These are phyloP conservation scores for Saturnispora sanitii DNA, from an alignment of 805 yeast species.

Conservation along the genomic window DNA sequence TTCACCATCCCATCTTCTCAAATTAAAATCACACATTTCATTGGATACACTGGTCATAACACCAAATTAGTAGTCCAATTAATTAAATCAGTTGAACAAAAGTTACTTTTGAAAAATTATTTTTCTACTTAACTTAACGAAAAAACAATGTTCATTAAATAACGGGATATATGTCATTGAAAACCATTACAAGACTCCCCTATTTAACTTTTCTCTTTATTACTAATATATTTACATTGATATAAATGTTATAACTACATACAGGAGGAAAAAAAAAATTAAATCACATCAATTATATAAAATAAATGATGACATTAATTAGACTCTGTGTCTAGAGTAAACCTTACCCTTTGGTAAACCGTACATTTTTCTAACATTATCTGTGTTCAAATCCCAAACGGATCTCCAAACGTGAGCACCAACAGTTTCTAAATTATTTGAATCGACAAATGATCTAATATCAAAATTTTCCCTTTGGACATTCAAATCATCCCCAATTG, in stretches of 20 bases:
- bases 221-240: too few relatives aligned
- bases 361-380: conserved; percentile 55
- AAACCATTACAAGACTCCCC: too few relatives aligned
- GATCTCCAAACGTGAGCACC: conserved; percentile 94
- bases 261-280: too few relatives aligned
- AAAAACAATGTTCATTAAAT: too few relatives aligned
- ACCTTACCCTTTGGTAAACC: conserved; percentile 71
- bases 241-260: not conserved
- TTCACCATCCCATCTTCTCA: conserved; percentile 45
- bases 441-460: conserved; percentile 55
- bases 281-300: too few relatives aligned
- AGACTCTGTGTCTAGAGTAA: conserved; percentile 51
- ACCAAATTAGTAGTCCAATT: too few relatives aligned
- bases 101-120: too few relatives aligned
- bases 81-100: too few relatives aligned
- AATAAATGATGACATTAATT: conserved; percentile 5
- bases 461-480: conserved; percentile 46
- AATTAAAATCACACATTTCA: conserved; percentile 33
- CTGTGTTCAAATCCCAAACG: conserved; percentile 67
- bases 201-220: too few relatives aligned
- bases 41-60: not conserved
- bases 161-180: too few relatives aligned
- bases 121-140: too few relatives aligned
- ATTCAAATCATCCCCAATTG: conserved; percentile 16
- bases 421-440: conserved; percentile 54